phyloP scores from a whole-genome alignment of 2,329 filamentous ascomycete species.

The Alternaria sp. region DNA sequence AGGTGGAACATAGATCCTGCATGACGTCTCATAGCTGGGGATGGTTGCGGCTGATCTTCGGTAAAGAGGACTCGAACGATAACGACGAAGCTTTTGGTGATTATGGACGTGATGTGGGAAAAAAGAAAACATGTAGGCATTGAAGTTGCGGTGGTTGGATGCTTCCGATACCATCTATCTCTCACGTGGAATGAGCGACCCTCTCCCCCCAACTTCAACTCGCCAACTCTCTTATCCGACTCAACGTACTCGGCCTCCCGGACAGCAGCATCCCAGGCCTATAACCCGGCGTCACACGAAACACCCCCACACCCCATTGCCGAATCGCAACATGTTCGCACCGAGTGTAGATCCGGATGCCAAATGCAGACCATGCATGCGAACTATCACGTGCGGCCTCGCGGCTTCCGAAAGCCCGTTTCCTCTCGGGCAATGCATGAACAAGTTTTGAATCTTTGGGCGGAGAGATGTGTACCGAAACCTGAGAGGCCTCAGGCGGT shows the following conservation, averaged over 20 bases:
- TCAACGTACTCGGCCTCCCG: not conserved
- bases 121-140: not conserved
- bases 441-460: not conserved
- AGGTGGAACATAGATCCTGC: constrained; percentile 19
- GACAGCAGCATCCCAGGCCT: not conserved
- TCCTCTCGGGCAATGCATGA: constrained; percentile 7
- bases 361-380: constrained; percentile 9
- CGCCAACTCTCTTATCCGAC: not conserved
- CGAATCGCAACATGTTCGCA: not conserved
- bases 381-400: not conserved
- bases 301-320: not conserved
- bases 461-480: constrained; percentile 5
- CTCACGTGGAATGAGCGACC: not conserved
- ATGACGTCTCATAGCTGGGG: constrained; percentile 23
- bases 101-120: not conserved
- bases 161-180: not conserved
- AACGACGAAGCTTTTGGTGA: not conserved
- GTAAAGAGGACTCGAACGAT: not conserved
- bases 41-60: not conserved
- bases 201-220: not conserved
- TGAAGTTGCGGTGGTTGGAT: not conserved
- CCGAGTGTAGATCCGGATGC: not conserved
- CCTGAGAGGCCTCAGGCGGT: constrained; percentile 8
- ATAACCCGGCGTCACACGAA: constrained; percentile 2
- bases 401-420: not conserved